These are phyloP conservation scores for Cornus florida DNA, from an alignment of 148 eudicot species.

Conservation along the genomic window DNA sequence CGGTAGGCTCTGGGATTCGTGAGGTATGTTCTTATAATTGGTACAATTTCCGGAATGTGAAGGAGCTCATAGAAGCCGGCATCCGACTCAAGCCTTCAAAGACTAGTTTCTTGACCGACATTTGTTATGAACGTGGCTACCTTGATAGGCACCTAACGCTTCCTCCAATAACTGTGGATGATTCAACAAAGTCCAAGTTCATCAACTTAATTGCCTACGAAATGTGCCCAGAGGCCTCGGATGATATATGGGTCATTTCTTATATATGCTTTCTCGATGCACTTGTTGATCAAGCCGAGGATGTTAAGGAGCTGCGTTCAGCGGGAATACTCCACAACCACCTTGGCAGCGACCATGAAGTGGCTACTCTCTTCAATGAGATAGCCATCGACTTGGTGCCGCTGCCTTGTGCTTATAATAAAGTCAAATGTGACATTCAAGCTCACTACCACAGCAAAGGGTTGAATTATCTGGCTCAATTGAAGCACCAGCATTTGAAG, in stretches of 20 bases:
- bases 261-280: background rate
- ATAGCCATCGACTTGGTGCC: conserved; percentile 5
- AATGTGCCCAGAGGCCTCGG: background rate
- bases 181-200: background rate
- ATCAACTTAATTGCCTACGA: conserved; percentile 8
- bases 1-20: background rate
- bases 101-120: no score
- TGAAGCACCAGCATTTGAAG: background rate
- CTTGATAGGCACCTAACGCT: background rate
- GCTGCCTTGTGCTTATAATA: background rate
- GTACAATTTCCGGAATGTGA: no score
- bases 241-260: background rate
- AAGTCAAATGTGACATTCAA: background rate
- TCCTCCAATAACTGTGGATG: background rate
- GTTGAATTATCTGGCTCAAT: background rate
- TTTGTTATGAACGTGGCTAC: no score
- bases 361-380: background rate
- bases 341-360: background rate
- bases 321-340: background rate
- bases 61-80: no score
- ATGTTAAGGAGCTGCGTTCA: background rate
- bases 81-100: no score
- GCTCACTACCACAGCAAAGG: background rate
- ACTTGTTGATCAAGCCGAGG: background rate
- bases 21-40: no score